Conservation (phyloP, 177 flowering plant species). For the Vitis hybrid region DNA sequence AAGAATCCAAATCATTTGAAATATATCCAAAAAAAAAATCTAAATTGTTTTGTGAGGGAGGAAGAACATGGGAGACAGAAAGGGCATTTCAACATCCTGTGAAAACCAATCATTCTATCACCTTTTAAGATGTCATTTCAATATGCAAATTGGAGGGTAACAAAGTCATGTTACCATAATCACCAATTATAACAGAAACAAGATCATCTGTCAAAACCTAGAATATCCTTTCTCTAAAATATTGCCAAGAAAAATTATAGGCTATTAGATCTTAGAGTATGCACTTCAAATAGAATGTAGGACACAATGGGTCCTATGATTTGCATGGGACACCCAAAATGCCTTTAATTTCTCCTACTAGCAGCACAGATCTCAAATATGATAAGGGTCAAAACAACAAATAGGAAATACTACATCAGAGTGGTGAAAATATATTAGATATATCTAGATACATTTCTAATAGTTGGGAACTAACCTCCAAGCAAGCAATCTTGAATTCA, state of each 20-base stretch:
- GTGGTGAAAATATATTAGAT: background rate
- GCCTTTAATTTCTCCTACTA: background rate
- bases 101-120: no score
- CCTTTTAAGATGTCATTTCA: no score
- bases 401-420: background rate
- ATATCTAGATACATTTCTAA: background rate
- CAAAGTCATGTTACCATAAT: no score
- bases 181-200: no score
- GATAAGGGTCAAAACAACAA: background rate
- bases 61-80: no score
- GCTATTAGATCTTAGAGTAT: background rate
- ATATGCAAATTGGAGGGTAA: no score
- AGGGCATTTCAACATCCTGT: background rate
- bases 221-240: background rate
- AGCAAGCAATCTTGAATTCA: conserved; percentile 94
- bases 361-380: conserved; percentile 3
- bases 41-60: no score
- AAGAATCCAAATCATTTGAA: no score
- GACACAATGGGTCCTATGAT: background rate
- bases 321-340: background rate
- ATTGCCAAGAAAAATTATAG: background rate
- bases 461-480: conserved; percentile 59
- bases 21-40: no score
- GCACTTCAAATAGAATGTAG: background rate
- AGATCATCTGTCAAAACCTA: background rate